Conservation (phyloP, 2,329 filamentous ascomycete species). For the Ceratocystis papillata region DNA sequence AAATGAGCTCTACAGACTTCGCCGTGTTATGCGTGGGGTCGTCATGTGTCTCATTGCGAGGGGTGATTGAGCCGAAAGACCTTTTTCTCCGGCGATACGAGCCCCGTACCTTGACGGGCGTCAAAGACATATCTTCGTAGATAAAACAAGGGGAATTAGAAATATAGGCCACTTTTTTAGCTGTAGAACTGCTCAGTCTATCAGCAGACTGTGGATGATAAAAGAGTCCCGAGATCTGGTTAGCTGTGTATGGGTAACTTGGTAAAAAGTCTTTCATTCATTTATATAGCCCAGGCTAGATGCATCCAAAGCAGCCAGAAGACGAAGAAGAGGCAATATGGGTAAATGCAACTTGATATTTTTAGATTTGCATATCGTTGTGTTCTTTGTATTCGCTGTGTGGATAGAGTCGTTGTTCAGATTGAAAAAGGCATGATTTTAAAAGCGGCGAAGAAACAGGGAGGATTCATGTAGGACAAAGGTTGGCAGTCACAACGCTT, state of each 20-base stretch:
- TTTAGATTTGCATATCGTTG: too few species aligned
- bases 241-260: not conserved
- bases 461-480: conserved; percentile 11
- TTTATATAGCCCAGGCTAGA: too few species aligned
- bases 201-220: too few species aligned
- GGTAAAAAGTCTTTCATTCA: not conserved
- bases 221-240: not conserved
- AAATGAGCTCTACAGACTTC: not conserved
- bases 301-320: not conserved
- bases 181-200: too few species aligned
- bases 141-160: not conserved
- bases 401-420: not conserved
- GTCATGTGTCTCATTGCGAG: not conserved
- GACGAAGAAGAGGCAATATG: not conserved
- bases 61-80: not conserved
- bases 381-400: too few species aligned
- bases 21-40: not conserved
- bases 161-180: not conserved
- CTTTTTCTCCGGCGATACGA: not conserved
- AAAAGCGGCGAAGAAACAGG: not conserved
- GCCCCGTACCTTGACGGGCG: not conserved
- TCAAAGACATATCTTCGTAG: not conserved
- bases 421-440: not conserved
- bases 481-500: not conserved
- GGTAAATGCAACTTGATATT: too few species aligned